Base-by-base conservation (phyloP, 2,329 filamentous ascomycete genomes). In the Fusarium fujikuroi region DNA sequence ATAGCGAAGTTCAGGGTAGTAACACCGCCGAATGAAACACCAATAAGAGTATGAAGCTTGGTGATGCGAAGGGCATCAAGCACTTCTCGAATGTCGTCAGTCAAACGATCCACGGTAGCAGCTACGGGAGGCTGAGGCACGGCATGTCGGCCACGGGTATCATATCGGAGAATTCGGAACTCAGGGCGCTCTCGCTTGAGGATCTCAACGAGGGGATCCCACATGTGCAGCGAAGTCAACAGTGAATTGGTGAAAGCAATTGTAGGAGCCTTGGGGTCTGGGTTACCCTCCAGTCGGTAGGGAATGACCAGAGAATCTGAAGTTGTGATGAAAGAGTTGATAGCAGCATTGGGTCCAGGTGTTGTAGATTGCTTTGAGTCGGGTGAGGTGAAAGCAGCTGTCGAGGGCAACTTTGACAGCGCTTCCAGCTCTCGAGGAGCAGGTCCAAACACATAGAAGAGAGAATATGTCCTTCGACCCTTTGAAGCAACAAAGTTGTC, bases 241-340 rank as follows among this genome's bases (percentile, higher is more conserved):
- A 97, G 91, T 2, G 92, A 95, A 85, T 97, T 97, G 82, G 87
- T 88, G 74, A 95, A 92, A 25, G 94, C 90, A 16, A 97, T 86
- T 0, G 92, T 88, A 0, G 94, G 94, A 0, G 93, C 92, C 25
- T 87, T 79, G 0, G 91, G 89, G 37, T 91, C 86, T 0, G 88
- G 77, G 72, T 89, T 92, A 61, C 94, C 94, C 80, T 96, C 93
- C 4, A 97, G 87, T 19, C 90, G 88, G 82, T 94, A 97, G 0
- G 90, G 90, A 19, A 97, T 87, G 5, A 84, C 80, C 10, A 94
- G 90, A 3, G 90, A 90, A 77, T 97, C 94, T 1, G 85, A 77
- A 0, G 92, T 90, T 1, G 90, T 92, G 71, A 95, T 83, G 75
- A 88, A 93, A 0, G 93, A 94, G 69, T 88, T 83, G 67, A 95